These are phyloP conservation scores for Cercospora beticola DNA, from an alignment of 2,329 filamentous ascomycete species.

Conservation along the genomic window DNA sequence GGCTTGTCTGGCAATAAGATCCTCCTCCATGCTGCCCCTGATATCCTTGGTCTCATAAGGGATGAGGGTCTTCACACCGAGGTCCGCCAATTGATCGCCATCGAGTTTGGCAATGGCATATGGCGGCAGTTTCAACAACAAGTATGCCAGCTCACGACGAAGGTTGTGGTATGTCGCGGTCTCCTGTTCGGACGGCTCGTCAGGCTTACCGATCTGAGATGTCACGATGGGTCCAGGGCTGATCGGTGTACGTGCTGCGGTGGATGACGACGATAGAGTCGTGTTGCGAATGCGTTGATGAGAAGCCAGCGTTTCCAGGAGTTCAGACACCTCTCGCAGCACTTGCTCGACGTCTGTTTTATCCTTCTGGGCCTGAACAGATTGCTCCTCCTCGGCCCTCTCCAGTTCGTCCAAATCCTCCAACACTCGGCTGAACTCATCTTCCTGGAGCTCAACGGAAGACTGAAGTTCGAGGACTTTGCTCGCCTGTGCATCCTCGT, in stretches of 20 bases:
- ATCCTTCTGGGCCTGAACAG: slow-evolving; percentile 33
- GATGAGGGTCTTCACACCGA: slow-evolving; percentile 78
- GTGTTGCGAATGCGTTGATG: slow-evolving; percentile 78
- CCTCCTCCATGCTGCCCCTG: slow-evolving; percentile 79
- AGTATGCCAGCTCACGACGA: slow-evolving; percentile 69
- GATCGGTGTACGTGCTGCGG: slow-evolving; percentile 34
- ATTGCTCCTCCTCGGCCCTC: slow-evolving; percentile 27
- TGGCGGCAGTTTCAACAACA: slow-evolving; percentile 74
- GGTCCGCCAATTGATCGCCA: slow-evolving; percentile 77
- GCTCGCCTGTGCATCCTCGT: slow-evolving; percentile 35
- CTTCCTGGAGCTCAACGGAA: slow-evolving; percentile 40
- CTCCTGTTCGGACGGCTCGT: slow-evolving; percentile 63
- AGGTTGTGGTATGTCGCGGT: slow-evolving; percentile 67
- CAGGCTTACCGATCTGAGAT: slow-evolving; percentile 56
- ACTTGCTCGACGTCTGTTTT: slow-evolving; percentile 47
- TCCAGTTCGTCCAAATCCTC: slow-evolving; percentile 31
- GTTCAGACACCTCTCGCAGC: slow-evolving; percentile 69
- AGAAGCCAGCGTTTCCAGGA: slow-evolving; percentile 73
- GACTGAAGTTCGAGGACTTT: neutral
- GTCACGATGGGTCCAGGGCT: slow-evolving; percentile 66
- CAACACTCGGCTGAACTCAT: slow-evolving; percentile 34
- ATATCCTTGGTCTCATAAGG: slow-evolving; percentile 71
- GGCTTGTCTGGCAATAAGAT: slow-evolving; percentile 56
- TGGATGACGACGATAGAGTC: slow-evolving; percentile 55
- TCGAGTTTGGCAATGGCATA: slow-evolving; percentile 84